Evolutionary conservation across 257 asterid genomes (phyloP), one percentile per base, ranked within the genome.

Genomic region (Petunia axillaris): DNA sequence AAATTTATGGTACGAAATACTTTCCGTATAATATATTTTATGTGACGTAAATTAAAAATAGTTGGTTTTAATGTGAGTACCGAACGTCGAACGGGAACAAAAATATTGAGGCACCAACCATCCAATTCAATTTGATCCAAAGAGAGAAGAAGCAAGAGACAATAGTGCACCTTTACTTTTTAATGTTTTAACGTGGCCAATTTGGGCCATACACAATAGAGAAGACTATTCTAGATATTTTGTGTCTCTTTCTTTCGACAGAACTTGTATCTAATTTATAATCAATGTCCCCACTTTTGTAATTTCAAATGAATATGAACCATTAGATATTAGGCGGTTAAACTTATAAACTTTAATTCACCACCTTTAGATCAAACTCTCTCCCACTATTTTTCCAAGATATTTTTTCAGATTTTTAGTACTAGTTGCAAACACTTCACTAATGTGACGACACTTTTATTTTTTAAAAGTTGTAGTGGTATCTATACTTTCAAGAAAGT

Each of bases 261-360:
- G 5, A 25, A n/a, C 76, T 43, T 8, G 43, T 63, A 60, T 16
- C 48, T 57, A 9, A 60, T 16, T 43, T 57, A 9, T 78, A 62
- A 62, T 25, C 25, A 25, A 25, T 25, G 25, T 25, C 25, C 57
- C 40, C 38, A 53, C 46, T 75, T 9, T 25, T 52, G 44, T 5
- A 43, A 57, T 10, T 15, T 82, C 2, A n/a, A 8, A 25, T 0
- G 68, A 89, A 63, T 84, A 8, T 78, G 85, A 80, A 82, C 95
- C 97, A 84, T 92, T 87, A 82, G 91, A 92, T 92, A 64, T 75
- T 85, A 81, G 87, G 87, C 85, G 86, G 90, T 83, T 80, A 80
- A 82, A 63, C 66, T 75, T 50, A n/a, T 3, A 41, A 1, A 35
- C 41, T 37, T 54, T 54, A 58, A 68, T 67, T 59, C 35, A 54